Conservation (phyloP, 2,329 filamentous ascomycete species). For the Hypoxylon sp. region DNA sequence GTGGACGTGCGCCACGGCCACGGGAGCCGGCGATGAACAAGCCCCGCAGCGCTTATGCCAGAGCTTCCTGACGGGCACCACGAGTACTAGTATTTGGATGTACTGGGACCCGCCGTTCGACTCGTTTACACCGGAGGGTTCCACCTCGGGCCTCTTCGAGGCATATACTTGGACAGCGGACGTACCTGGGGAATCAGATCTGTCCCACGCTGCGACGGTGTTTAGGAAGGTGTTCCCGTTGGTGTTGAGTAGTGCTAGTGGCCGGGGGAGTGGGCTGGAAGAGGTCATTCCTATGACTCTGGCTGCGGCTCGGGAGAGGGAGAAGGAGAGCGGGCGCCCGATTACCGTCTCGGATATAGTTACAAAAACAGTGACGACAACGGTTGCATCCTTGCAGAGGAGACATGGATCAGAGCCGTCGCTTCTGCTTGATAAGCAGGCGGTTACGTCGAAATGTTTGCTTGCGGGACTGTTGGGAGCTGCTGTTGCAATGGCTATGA, state of each 20-base stretch:
- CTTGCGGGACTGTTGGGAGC: constrained; percentile 19
- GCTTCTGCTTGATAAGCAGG: background rate
- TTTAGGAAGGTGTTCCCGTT: constrained; percentile 41
- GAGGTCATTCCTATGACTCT: background rate
- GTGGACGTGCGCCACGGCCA: constrained; percentile 38
- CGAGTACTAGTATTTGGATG: constrained; percentile 38
- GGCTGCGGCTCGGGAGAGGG: background rate
- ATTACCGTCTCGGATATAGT: background rate
- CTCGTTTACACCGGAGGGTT: background rate
- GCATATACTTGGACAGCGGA: constrained; percentile 32
- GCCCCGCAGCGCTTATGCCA: constrained; percentile 36
- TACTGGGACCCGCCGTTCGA: constrained; percentile 37
- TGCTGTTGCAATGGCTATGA: background rate
- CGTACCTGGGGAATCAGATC: constrained; percentile 26
- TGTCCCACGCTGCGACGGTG: constrained; percentile 30
- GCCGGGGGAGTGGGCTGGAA: background rate
- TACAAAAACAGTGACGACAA: background rate
- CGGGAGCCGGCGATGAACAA: constrained; percentile 14
- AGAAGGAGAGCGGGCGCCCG: no score
- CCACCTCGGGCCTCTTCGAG: constrained; percentile 7
- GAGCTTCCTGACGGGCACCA: constrained; percentile 27
- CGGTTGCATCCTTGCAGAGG: background rate
- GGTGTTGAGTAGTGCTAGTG: constrained; percentile 20
- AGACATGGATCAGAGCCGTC: background rate
- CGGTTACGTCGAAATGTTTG: background rate